Evolutionary conservation across 768 basidiomycete genomes (phyloP).

Genomic region (Suillus luteus): DNA sequence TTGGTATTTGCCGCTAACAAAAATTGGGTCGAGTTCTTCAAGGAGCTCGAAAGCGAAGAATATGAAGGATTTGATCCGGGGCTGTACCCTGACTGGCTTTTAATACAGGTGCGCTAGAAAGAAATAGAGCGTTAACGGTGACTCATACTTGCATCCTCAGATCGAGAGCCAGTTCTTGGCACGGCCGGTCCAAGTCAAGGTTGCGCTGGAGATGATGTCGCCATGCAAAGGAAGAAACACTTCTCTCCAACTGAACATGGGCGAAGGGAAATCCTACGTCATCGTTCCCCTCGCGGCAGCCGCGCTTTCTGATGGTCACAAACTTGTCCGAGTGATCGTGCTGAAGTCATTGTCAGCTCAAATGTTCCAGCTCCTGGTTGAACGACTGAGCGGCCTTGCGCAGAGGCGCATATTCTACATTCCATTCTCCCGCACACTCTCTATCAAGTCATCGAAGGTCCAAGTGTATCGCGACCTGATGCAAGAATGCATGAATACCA

Average conservation of each 20-base stretch:
- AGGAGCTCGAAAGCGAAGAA: conserved; percentile 30
- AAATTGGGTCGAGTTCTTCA: conserved; percentile 34
- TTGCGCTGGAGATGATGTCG: conserved; percentile 50
- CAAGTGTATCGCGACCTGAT: conserved; percentile 34
- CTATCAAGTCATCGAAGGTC: conserved; percentile 21
- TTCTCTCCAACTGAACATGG: conserved; percentile 58
- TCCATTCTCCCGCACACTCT: conserved; percentile 50
- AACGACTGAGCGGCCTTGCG: conserved; percentile 44
- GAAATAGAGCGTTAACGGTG: not conserved
- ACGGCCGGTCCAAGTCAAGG: conserved; percentile 42
- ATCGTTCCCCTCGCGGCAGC: conserved; percentile 48
- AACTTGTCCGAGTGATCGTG: conserved; percentile 49
- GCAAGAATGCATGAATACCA: conserved; percentile 38
- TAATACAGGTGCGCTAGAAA: conserved; percentile 41
- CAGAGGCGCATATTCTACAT: conserved; percentile 51
- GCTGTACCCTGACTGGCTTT: conserved; percentile 42
- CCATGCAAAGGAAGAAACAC: conserved; percentile 41
- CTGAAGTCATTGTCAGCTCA: conserved; percentile 48
- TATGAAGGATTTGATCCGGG: conserved; percentile 20
- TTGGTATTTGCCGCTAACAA: conserved; percentile 24
- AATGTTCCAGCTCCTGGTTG: conserved; percentile 50
- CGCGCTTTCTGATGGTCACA: conserved; percentile 43
- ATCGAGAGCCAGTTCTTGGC: conserved; percentile 46
- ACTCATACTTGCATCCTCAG: conserved; percentile 27
- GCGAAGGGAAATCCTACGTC: conserved; percentile 54